phyloP scores from a whole-genome alignment of 2,329 filamentous ascomycete species.

The Gnomoniopsis smithogilvyi region DNA sequence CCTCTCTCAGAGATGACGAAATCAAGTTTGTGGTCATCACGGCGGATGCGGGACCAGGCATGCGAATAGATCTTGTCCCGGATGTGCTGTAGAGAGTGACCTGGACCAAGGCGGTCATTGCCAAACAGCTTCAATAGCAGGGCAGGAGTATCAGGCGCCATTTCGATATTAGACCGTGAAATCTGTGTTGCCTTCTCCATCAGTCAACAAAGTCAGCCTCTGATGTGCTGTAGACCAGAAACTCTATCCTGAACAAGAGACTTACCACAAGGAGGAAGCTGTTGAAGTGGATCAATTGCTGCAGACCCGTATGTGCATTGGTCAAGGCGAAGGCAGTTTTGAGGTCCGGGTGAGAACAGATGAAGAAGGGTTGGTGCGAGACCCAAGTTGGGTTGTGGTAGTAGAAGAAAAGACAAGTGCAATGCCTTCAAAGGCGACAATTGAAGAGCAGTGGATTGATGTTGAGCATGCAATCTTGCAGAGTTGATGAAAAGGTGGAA shows the following conservation, averaged over 20 bases:
- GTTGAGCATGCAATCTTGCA: neutral
- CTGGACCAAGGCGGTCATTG: neutral
- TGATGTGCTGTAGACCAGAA: neutral
- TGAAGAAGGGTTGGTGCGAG: neutral
- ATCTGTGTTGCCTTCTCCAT: neutral
- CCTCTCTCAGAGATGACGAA: conserved; percentile 14
- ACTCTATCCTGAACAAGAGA: neutral
- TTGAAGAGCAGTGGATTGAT: neutral
- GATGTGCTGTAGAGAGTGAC: neutral
- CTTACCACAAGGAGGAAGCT: neutral
- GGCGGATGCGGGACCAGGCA: conserved; percentile 11
- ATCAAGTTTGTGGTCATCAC: conserved; percentile 11
- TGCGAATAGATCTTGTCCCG: conserved; percentile 13
- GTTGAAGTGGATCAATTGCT: neutral
- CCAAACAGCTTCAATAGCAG: conserved; percentile 9
- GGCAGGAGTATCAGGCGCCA: neutral
- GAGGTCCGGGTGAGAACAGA: neutral
- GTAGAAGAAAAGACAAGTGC: neutral
- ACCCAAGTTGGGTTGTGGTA: neutral
- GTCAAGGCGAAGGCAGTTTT: no score
- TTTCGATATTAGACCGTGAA: neutral
- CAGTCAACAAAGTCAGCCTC: neutral
- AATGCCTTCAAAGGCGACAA: neutral
- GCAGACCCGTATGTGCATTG: neutral
- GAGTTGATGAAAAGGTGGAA: neutral